These are phyloP conservation scores for Monosporascus sp. DNA, from an alignment of 2,329 filamentous ascomycete species.

Conservation along the genomic window DNA sequence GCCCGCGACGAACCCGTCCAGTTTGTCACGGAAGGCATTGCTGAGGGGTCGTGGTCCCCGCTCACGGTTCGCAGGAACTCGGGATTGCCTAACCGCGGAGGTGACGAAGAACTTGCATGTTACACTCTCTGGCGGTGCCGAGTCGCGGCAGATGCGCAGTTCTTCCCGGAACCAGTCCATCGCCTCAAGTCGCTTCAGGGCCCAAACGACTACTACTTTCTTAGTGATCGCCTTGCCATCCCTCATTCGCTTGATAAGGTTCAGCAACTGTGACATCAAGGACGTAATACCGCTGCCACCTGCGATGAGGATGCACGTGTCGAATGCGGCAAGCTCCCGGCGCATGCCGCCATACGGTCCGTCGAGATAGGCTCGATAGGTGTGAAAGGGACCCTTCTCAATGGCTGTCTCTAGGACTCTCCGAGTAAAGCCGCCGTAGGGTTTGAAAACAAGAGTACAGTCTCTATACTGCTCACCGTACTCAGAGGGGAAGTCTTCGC, in stretches of 20 bases:
- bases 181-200: slow-evolving; percentile 81
- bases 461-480: slow-evolving; percentile 86
- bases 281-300: slow-evolving; percentile 94
- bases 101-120: slow-evolving; percentile 96
- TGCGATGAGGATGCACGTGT: slow-evolving; percentile 87
- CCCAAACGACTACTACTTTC: slow-evolving; percentile 89
- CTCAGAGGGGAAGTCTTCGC: slow-evolving; percentile 85
- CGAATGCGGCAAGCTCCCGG: slow-evolving; percentile 82
- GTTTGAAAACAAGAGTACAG: slow-evolving; percentile 85
- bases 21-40: slow-evolving; percentile 74
- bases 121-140: slow-evolving; percentile 80
- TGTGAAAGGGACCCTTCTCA: slow-evolving; percentile 83
- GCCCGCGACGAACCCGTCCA: slow-evolving; percentile 81
- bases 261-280: slow-evolving; percentile 82
- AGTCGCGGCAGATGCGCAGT: slow-evolving; percentile 83
- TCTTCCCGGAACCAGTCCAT: slow-evolving; percentile 99
- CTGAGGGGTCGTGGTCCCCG: slow-evolving; percentile 60
- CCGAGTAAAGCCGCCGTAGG: slow-evolving; percentile 84
- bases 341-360: slow-evolving; percentile 95
- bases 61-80: slow-evolving; percentile 22
- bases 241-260: slow-evolving; percentile 94
- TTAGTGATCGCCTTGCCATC: slow-evolving; percentile 91
- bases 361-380: slow-evolving; percentile 87
- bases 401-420: slow-evolving; percentile 78
- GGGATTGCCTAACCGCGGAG: slow-evolving; percentile 55